Base-by-base conservation (phyloP, 1,284 basidiomycete species). In the Agroathelia rolfsii region DNA sequence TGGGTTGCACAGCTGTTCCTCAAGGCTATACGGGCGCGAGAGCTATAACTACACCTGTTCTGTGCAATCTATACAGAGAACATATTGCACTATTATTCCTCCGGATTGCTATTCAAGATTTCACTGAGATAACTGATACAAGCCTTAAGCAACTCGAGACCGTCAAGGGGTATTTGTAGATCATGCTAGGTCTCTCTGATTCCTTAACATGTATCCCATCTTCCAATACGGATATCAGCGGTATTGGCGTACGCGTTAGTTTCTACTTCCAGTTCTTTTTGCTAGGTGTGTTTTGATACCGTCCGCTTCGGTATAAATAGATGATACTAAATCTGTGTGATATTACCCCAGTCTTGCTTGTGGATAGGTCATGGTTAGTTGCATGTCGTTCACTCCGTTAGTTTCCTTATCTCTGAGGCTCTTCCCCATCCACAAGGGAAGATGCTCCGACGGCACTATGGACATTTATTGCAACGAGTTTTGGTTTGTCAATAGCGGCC, bases 391-490 rank as follows among this genome's bases (percentile, higher is more conserved):
- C n/a, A n/a, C n/a, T n/a, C n/a, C n/a, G n/a, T n/a, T n/a, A n/a
- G n/a, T n/a, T n/a, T n/a, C n/a, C n/a, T n/a, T n/a, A n/a, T n/a
- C n/a, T n/a, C n/a, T n/a, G n/a, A n/a, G n/a, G n/a, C n/a, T n/a
- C n/a, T n/a, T n/a, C n/a, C n/a, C n/a, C n/a, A n/a, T n/a, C n/a
- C n/a, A n/a, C n/a, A 10, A 24, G 24, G 10, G 46, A 53, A 41
- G 56, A 57, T 30, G 59, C 61, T n/a, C 53, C 56, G 5, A 50
- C 49, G 27, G 51, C 59, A 1, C 35, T 64, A 9, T 64, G 59
- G 58, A 60, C 61, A n/a, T 59, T 61, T 32, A 59, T 56, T 21
- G 50, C 55, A 10, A 62, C 58, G 5, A 59, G 54, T 35, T 57
- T 57, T 38, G 59, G 62, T 10, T 47, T 63, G 2, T 55, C 53